A percentile compares a stretch with the other conserved stretches of the same genome.
phyloP scores from a whole-genome alignment of 352 stramenopile genomes.

The Nothophytophthora sp. region DNA sequence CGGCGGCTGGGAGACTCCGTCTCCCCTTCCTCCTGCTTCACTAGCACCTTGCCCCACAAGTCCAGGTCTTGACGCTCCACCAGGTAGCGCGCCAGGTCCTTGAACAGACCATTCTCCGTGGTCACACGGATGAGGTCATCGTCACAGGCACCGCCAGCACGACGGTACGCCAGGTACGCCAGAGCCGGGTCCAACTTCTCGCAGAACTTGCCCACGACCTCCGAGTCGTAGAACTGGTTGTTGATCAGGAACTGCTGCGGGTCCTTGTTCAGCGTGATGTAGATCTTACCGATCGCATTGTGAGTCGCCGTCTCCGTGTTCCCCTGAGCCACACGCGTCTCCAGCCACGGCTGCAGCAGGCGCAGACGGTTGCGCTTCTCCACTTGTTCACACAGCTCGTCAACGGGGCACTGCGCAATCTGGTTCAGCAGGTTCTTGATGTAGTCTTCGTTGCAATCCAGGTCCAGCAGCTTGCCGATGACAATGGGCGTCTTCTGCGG shows the following conservation, averaged over 20 bases:
- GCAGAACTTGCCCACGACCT: slow-evolving; percentile 99
- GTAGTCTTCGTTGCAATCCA: slow-evolving; percentile 99
- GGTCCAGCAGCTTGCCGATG: slow-evolving; percentile 98
- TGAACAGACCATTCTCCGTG: slow-evolving; percentile 99
- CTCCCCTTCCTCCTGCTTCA: slow-evolving; percentile 92
- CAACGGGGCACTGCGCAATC: slow-evolving; percentile 94
- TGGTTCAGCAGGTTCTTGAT: slow-evolving; percentile 99
- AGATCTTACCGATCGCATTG: slow-evolving; percentile 99
- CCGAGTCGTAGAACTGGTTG: slow-evolving; percentile 99
- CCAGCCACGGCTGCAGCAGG: slow-evolving; percentile 99
- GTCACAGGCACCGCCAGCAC: slow-evolving; percentile 97
- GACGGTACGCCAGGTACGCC: slow-evolving; percentile 99
- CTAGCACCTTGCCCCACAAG: slow-evolving; percentile 97
- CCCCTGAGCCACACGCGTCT: slow-evolving; percentile 98
- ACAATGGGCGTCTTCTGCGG: slow-evolving; percentile 98
- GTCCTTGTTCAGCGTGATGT: slow-evolving; percentile 99
- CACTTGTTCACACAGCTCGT: slow-evolving; percentile 98
- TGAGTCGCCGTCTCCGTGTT: slow-evolving; percentile 99
- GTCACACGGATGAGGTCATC: slow-evolving; percentile 99
- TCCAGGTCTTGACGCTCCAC: slow-evolving; percentile 99
- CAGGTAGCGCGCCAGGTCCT: slow-evolving; percentile 99
- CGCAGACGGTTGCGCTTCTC: slow-evolving; percentile 99
- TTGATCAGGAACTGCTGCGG: slow-evolving; percentile 99
- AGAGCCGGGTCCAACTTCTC: slow-evolving; percentile 99
- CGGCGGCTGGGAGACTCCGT: slow-evolving; percentile 91